Conservation (phyloP, 2,329 filamentous ascomycete species). For the Amylocarpus encephaloides region DNA sequence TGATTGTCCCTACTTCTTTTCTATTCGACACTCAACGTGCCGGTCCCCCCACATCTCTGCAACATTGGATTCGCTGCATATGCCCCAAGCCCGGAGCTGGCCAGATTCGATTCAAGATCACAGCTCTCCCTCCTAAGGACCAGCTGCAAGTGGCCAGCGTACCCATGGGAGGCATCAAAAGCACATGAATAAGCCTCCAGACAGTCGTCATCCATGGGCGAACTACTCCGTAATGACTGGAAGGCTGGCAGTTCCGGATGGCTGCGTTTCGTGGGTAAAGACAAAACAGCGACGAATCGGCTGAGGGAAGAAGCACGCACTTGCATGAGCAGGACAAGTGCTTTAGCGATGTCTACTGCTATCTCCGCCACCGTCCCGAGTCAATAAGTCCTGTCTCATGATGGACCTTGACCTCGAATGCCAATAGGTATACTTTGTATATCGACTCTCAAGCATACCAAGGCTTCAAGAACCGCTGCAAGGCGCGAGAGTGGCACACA, state of each 20-base stretch:
- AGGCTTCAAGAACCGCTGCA: too few relatives aligned
- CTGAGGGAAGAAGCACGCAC: neutral
- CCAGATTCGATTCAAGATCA: too few relatives aligned
- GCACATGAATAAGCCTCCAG: neutral
- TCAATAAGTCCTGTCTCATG: too few relatives aligned
- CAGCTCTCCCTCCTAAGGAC: too few relatives aligned
- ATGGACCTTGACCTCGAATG: too few relatives aligned
- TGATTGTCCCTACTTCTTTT: too few relatives aligned
- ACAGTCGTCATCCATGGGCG: neutral
- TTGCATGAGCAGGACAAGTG: neutral
- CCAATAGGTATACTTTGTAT: too few relatives aligned
- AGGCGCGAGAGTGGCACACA: neutral
- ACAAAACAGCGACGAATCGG: neutral
- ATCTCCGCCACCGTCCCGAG: neutral
- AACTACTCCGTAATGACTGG: neutral
- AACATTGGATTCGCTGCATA: too few relatives aligned
- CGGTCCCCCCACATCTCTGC: too few relatives aligned
- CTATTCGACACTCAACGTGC: too few relatives aligned
- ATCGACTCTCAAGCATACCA: too few relatives aligned
- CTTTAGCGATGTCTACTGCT: neutral
- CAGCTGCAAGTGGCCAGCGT: neutral
- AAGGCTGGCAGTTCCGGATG: neutral
- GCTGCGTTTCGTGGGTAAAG: neutral
- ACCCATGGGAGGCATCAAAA: neutral
- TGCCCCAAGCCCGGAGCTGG: too few relatives aligned